Conservation (phyloP, 2,329 filamentous ascomycete species). For the Fonsecaea multimorphosa region DNA sequence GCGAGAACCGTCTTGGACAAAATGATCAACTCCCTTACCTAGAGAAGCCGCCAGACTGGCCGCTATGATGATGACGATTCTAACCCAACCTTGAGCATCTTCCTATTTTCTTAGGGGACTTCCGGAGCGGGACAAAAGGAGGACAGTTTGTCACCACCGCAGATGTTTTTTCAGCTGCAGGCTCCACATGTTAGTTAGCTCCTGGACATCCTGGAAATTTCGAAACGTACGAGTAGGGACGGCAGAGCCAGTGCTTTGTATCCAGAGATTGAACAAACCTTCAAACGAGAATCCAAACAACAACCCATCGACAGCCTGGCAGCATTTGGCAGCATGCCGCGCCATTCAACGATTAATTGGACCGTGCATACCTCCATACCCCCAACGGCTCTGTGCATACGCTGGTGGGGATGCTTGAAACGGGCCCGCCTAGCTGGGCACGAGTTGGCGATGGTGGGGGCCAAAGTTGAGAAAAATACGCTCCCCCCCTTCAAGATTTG, state of each 20-base stretch:
- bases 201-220: background rate
- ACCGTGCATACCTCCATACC: background rate
- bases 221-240: background rate
- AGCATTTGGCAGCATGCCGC: background rate
- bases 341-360: conserved; percentile 1
- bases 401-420: conserved; percentile 2
- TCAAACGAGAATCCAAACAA: no score
- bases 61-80: no score
- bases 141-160: background rate
- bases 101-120: background rate
- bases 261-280: background rate
- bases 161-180: conserved; percentile 9
- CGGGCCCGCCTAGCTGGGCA: background rate
- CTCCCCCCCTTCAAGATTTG: background rate
- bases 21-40: background rate
- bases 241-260: background rate
- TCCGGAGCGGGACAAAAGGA: background rate
- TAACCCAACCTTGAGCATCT: background rate
- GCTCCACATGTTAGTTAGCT: background rate
- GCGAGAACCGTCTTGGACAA: background rate
- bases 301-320: background rate
- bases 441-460: conserved; percentile 8
- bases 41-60: background rate
- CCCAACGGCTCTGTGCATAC: no score
- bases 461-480: conserved; percentile 11